Conservation (phyloP, 768 basidiomycete genomes). For the Podaxis mareebaensis region DNA sequence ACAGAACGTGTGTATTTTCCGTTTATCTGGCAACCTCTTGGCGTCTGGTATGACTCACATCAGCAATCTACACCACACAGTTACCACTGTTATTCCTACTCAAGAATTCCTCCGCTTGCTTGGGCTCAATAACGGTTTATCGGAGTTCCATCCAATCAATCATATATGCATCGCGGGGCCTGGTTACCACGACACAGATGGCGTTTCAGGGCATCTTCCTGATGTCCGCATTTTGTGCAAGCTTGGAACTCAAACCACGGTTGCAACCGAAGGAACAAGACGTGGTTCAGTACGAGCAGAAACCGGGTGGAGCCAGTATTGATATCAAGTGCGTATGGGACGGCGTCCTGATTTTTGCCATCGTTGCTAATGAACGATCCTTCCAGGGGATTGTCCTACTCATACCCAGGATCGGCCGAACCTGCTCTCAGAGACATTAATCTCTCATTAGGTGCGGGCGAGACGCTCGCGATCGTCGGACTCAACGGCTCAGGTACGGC, state of each 20-base stretch:
- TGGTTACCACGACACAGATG: constrained; percentile 66
- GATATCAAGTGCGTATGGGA: constrained; percentile 56
- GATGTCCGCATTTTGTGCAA: constrained; percentile 84
- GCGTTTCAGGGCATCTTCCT: constrained; percentile 86
- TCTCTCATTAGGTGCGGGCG: constrained; percentile 71
- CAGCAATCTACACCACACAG: constrained; percentile 36
- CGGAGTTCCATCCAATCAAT: constrained; percentile 76
- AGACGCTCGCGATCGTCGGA: constrained; percentile 83
- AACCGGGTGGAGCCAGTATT: constrained; percentile 64
- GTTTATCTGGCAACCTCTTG: constrained; percentile 22
- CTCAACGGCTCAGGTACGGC: constrained; percentile 77
- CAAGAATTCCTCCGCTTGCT: constrained; percentile 69
- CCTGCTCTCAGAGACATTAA: constrained; percentile 71
- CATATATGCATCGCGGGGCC: constrained; percentile 60
- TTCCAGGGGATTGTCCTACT: constrained; percentile 53
- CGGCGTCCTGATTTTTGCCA: background rate
- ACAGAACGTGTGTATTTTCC: constrained; percentile 61
- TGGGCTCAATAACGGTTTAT: constrained; percentile 83
- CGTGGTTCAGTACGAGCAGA: constrained; percentile 45
- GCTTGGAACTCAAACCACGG: constrained; percentile 67
- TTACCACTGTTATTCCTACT: constrained; percentile 73
- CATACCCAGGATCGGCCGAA: constrained; percentile 73
- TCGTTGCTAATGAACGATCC: constrained; percentile 6
- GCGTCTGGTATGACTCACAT: constrained; percentile 18
- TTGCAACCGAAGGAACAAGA: constrained; percentile 63